These are phyloP conservation scores for Calonectria multiphialidica DNA, from an alignment of 2,329 filamentous ascomycete species.

Conservation along the genomic window DNA sequence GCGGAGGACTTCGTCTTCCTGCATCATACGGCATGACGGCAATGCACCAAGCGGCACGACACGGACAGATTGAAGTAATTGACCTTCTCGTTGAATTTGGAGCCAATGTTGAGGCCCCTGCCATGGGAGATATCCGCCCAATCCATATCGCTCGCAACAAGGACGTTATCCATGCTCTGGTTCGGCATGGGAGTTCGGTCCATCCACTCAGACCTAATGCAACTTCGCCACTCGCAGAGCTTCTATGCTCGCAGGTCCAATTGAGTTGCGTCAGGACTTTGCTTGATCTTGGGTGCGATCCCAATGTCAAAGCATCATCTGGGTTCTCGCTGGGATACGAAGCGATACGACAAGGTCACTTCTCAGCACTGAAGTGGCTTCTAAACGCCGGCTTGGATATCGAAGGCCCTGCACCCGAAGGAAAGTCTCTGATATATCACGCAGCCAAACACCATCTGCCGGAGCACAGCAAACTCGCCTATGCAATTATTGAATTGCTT, in stretches of 20 bases:
- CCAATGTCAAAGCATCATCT: background rate
- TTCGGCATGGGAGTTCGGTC: constrained; percentile 15
- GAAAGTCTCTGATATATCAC: constrained; percentile 5
- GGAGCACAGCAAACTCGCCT: background rate
- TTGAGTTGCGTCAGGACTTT: background rate
- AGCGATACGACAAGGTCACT: constrained; percentile 4
- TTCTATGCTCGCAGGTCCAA: background rate
- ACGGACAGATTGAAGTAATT: constrained; percentile 10
- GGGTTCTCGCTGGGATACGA: background rate
- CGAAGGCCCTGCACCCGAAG: background rate
- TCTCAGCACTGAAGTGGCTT: constrained; percentile 9
- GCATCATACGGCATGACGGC: constrained; percentile 15
- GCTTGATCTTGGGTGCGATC: constrained; percentile 6
- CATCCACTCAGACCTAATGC: background rate
- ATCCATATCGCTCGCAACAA: constrained; percentile 20
- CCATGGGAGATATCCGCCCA: background rate
- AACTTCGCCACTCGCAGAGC: background rate
- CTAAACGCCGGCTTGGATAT: constrained; percentile 19
- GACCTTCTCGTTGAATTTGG: constrained; percentile 11
- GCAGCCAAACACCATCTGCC: background rate
- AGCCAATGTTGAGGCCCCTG: background rate
- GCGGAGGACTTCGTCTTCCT: background rate
- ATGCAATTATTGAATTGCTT: background rate
- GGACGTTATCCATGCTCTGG: constrained; percentile 7
- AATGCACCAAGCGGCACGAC: constrained; percentile 18